Percentiles rank a stretch among this genome's conserved stretches.
These are phyloP conservation scores for Triadica sebifera DNA, from an alignment of 345 rosid species.

Conservation along the genomic window DNA sequence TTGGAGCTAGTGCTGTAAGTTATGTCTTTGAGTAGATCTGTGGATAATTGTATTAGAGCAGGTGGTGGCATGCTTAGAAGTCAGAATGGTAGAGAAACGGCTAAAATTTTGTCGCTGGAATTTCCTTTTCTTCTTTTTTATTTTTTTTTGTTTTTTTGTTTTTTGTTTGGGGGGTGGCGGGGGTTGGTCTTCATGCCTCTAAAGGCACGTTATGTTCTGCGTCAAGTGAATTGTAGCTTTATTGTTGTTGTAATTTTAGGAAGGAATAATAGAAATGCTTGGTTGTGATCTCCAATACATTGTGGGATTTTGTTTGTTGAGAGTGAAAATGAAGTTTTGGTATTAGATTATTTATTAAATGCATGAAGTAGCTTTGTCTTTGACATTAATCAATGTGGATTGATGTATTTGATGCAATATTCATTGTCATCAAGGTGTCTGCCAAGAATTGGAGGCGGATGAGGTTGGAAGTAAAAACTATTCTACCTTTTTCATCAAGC, in stretches of 20 bases:
- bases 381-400: too few species aligned
- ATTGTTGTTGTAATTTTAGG: slow-evolving; percentile 6
- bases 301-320: neutral
- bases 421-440: too few species aligned
- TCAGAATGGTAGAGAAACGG: neutral
- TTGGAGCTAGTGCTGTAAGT: neutral
- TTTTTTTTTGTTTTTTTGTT: neutral
- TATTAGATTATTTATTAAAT: too few species aligned
- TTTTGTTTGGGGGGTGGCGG: too few species aligned
- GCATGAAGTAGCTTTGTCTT: too few species aligned
- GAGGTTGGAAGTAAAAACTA: too few species aligned
- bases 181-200: neutral
- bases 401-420: too few species aligned
- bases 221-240: neutral
- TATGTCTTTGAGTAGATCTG: neutral
- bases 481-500: too few species aligned
- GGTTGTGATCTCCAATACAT: neutral
- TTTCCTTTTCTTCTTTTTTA: too few species aligned
- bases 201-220: neutral
- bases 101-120: slow-evolving; percentile 2
- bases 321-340: too few species aligned
- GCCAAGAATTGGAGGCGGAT: too few species aligned
- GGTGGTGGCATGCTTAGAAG: neutral
- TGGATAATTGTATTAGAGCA: neutral
- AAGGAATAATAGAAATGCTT: neutral